Evolutionary conservation across 176 grass and related monocot genomes (phyloP), one percentile per base, ranked within the genome.

Genomic region (Avena eriantha): DNA sequence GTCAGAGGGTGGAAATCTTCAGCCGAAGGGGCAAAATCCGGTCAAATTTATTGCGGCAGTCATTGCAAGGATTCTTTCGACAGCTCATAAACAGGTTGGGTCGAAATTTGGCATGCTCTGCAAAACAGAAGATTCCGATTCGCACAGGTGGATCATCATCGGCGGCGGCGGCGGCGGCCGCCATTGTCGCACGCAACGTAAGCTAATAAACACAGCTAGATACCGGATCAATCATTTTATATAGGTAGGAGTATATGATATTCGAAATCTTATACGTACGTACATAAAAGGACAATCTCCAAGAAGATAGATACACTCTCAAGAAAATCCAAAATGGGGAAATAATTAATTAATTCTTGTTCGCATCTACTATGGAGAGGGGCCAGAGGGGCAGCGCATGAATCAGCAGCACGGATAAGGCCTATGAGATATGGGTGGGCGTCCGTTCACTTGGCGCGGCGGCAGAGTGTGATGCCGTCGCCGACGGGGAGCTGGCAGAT

Each of bases 401-500:
- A 35, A 21, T 53, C 11, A 15, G 55, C 11, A 15, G 55, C 77
- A 39, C 1, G 43, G 55, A 41, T 41, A 41, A 5, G 39, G 39
- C 29, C 29, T 1, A 60, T 0, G 18, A 18, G 85, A 24, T 66
- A 17, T 2, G 10, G 16, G 3, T 1, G 0, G 5, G 19, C 7
- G 0, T 18, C 55, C 55, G 0, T 71, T 92, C 85, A 98, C 87
- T 98, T 90, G 73, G 65, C 80, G 76, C 90, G 88, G 81, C 95
- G 95, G 86, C 93, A 95, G 78, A 98, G 83, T 41, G 96, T 98
- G 91, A 98, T 56, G 79, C 96, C 96, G 55, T 98, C 96, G 48
- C 93, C 93, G 80, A 98, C 90, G 21, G 96, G 90, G 77, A 98
- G 93, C 87, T 98, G 96, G 83, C 93, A 95, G 83, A 98, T 90